phyloP scores from a whole-genome alignment of 768 basidiomycete genomes.

The Omphalotus guepiniiformis region DNA sequence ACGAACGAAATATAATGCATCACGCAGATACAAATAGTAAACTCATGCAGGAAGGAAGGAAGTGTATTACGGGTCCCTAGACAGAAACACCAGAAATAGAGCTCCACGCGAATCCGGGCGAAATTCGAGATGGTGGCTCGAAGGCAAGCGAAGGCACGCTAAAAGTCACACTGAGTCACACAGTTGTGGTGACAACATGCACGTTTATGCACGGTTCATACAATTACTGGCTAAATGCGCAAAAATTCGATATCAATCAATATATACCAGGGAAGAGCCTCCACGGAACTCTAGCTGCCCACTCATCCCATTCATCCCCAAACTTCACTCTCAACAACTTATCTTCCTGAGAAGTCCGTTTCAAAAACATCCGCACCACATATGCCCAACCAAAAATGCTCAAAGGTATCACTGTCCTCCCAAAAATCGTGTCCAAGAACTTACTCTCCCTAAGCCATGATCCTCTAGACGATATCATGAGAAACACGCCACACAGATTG shows the following conservation, averaged over 20 bases:
- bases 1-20: too few species aligned
- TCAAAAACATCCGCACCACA: too few species aligned
- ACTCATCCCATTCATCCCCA: constrained; percentile 23
- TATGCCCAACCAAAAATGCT: not conserved
- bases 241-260: too few species aligned
- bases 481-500: constrained; percentile 11
- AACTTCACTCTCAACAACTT: constrained; percentile 13
- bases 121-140: too few species aligned
- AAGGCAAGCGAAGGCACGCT: too few species aligned
- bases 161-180: too few species aligned
- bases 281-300: constrained; percentile 27
- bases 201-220: not conserved
- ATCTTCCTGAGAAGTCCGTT: not conserved
- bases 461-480: constrained; percentile 7
- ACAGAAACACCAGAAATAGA: too few species aligned
- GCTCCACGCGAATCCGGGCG: too few species aligned
- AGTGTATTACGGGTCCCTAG: too few species aligned
- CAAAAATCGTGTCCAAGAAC: constrained; percentile 10
- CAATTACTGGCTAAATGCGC: too few species aligned
- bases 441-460: constrained; percentile 15
- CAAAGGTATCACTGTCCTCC: constrained; percentile 2
- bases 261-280: constrained; percentile 29
- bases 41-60: too few species aligned
- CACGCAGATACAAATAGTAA: too few species aligned
- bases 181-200: not conserved